phyloP scores from a whole-genome alignment of 768 basidiomycete species.

The Leccinum barrowsii region DNA sequence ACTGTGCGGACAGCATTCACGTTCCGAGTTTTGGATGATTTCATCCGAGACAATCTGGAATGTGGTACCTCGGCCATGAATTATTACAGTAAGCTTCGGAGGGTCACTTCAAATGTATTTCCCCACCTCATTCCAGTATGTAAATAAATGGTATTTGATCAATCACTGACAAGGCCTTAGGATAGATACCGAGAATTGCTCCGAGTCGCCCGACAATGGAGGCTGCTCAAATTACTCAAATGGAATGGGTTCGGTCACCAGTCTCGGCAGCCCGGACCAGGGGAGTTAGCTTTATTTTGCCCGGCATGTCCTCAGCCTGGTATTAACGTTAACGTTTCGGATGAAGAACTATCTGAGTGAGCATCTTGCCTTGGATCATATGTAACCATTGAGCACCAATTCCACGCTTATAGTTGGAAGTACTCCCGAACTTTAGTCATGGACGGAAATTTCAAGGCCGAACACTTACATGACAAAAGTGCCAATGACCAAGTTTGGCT shows the following conservation, averaged over 20 bases:
- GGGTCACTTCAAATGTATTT: not conserved
- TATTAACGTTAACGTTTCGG: not conserved
- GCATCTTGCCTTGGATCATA: too few species aligned
- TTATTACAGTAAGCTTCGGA: not conserved
- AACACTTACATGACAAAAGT: not conserved
- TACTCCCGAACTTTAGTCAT: not conserved
- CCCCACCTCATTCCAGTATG: not conserved
- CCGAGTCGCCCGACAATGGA: not conserved
- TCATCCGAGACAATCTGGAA: not conserved
- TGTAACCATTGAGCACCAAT: too few species aligned
- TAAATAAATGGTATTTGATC: not conserved
- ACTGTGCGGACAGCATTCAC: not conserved
- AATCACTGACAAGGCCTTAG: not conserved
- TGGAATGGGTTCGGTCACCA: not conserved
- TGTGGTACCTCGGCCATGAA: not conserved
- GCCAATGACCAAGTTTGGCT: not conserved
- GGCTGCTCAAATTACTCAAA: not conserved
- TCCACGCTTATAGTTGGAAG: not conserved
- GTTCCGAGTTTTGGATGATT: not conserved
- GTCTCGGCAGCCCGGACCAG: not conserved
- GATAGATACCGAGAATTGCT: not conserved
- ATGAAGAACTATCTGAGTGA: too few species aligned
- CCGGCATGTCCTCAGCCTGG: conserved; percentile 26
- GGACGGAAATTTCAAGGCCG: not conserved
- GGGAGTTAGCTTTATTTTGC: conserved; percentile 13